Evolutionary conservation across 306 rosid genomes (phyloP), one percentile per base, ranked within the genome.

Genomic region (Rosa chinensis): DNA sequence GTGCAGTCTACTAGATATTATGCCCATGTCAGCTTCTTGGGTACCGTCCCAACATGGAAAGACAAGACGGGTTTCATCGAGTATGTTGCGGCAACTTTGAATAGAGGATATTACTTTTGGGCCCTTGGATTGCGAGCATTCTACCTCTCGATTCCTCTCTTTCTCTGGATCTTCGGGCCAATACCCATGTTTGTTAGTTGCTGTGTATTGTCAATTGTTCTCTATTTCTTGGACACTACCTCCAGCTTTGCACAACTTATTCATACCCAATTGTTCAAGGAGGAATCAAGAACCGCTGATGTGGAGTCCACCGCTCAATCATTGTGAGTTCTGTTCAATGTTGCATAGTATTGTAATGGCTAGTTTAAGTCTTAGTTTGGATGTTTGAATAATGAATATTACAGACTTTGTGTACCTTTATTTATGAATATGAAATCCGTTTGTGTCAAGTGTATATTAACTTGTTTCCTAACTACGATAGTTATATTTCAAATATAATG

Each of bases 1-100:
- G 89, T 92, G 78, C 97, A 92, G 84, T 89, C 93, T 43, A 92
- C 91, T 52, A 89, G 97, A 83, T 89, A 87, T 78, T 94, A 87
- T 79, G 88, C 94, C 67, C 94, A 90, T 87, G 94, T 91, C 17
- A 92, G 97, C 78, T 94, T 94, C 85, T 77, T 92, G 82, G 89
- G 82, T 86, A 94, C 94, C 25, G 89, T 90, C 63, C 97, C 97
- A 67, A 69, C 93, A 4, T 78, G 82, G 77, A 80, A 82, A 81
- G 92, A 78, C 82, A 82, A 83, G 35, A 70, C 82, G 6, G 85
- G 84, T 4, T 86, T 83, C 11, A 85, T 87, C 45, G 90, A 87
- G 56, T 86, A 62, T 40, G 84, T 49, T 82, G 72, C 37, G 14
- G 72, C 47, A 82, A 88, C 82, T 47, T 80, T 92, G 91, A 94